phyloP scores from a whole-genome alignment of 495 filamentous ascomycete species.

The Podospora conica region DNA sequence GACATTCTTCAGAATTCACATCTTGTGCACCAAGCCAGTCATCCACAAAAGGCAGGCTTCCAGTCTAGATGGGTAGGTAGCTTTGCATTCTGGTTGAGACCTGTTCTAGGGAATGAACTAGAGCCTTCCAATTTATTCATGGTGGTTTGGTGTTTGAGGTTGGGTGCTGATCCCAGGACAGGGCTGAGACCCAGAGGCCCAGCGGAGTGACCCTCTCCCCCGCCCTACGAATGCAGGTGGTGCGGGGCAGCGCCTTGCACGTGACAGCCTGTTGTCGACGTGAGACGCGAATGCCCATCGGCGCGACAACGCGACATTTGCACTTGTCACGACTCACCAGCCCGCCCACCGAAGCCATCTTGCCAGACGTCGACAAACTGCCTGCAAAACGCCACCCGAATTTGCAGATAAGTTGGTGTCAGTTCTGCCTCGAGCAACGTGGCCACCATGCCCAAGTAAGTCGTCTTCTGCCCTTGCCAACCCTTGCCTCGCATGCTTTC shows the following conservation, averaged over 20 bases:
- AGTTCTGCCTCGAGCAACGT: constrained; percentile 1
- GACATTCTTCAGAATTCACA: not conserved
- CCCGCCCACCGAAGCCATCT: not conserved
- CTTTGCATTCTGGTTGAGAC: not conserved
- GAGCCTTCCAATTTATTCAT: not conserved
- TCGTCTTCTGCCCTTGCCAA: constrained; percentile 7
- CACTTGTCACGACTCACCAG: not conserved
- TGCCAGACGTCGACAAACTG: not conserved
- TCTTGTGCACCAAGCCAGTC: not conserved
- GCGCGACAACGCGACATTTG: not conserved
- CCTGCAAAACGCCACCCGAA: not conserved
- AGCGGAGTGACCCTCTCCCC: not conserved
- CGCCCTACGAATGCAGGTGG: not conserved
- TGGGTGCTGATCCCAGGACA: not conserved
- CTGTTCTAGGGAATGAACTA: not conserved
- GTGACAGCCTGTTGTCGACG: constrained; percentile 23
- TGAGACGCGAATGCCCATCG: not conserved
- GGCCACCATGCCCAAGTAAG: constrained; percentile 41
- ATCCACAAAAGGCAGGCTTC: not conserved
- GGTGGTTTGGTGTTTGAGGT: not conserved
- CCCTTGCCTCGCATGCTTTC: not conserved
- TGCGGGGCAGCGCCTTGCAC: constrained; percentile 11
- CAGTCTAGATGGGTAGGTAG: not conserved
- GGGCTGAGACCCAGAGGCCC: not conserved
- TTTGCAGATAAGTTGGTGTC: not conserved